Conservation (phyloP, 331 rosid genomes). For the Pyrus hybrid region DNA sequence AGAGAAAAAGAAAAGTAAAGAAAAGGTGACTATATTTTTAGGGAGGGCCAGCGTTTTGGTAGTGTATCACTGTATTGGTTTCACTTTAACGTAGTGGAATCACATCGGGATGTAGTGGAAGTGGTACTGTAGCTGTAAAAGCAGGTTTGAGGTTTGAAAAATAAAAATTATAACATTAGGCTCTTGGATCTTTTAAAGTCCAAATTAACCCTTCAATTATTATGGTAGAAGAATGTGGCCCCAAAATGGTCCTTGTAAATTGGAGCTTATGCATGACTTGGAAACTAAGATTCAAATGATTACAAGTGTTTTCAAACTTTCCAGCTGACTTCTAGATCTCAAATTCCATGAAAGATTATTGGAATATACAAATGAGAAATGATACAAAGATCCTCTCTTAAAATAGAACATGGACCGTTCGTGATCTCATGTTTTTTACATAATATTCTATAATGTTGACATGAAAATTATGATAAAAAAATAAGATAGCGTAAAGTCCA, state of each 20-base stretch:
- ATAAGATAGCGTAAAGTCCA: too few species aligned
- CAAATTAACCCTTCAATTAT: conserved; percentile 6
- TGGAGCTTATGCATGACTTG: conserved; percentile 1
- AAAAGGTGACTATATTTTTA: conserved; percentile 28
- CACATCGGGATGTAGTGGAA: conserved; percentile 24
- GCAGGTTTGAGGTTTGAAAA: neutral
- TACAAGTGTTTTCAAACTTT: neutral
- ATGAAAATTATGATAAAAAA: accelerated
- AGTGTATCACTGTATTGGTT: neutral
- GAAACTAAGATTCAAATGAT: neutral
- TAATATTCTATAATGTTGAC: too few species aligned
- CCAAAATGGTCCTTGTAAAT: neutral
- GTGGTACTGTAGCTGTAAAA: conserved; percentile 20
- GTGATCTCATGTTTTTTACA: too few species aligned
- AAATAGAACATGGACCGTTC: too few species aligned
- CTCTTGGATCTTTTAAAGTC: neutral
- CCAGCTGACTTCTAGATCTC: neutral
- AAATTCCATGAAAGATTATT: neutral
- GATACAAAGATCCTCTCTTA: too few species aligned
- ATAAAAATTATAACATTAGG: neutral
- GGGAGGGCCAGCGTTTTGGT: conserved; percentile 26
- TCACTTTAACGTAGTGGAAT: conserved; percentile 40
- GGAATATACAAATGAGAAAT: neutral
- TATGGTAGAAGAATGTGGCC: neutral
- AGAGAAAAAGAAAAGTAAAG: neutral